Base-by-base conservation (phyloP, 164 flowering plant species). In the Piper longum region DNA sequence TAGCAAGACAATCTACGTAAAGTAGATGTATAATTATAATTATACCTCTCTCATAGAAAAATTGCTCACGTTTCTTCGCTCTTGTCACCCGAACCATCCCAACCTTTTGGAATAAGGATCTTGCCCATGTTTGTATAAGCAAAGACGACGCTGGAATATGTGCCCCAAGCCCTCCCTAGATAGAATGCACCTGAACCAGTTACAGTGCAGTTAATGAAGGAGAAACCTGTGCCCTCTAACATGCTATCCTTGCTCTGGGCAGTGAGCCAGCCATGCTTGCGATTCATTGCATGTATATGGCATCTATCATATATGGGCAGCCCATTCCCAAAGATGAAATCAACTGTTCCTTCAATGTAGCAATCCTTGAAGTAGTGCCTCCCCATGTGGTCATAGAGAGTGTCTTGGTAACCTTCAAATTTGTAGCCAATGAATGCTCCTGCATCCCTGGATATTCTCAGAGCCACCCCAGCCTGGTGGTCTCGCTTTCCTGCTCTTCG, bases 161-260 rank as follows among this genome's bases (percentile, higher is more conserved):
- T 62, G 5, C 88, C 87, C 91, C 89, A 84, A 2, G 88, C 84
- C 74, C 91, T 72, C 0, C 88, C 88, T 65, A 84, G 63, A 77
- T 78, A 81, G 4, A 80, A 75, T 1, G 77, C 81, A 19, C 85
- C 86, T 2, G 85, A 80, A 36, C 91, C 91, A 0, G 85, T 81
- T 5, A 82, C 80, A 76, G 64, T 83, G 69, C 91, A 83, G 48
- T 75, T 66, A n/a, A 81, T 66, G 63, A 85, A 85, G 36, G 86
- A 82, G 73, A 82, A 85, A 39, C 91, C 88, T 6, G 91, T 80
- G 41, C 80, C 81, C 63, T 85, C 81, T 12, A 80, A 66, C 57
- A 79, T 59, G 67, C 73, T 77, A 3, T 71, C 75, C 66, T 84
- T 82, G 61, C 70, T 74, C 58, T 79, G 88, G 4, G 88, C 91